Base-by-base conservation (phyloP, 331 rosid species). In the Stylosanthes scabra region DNA sequence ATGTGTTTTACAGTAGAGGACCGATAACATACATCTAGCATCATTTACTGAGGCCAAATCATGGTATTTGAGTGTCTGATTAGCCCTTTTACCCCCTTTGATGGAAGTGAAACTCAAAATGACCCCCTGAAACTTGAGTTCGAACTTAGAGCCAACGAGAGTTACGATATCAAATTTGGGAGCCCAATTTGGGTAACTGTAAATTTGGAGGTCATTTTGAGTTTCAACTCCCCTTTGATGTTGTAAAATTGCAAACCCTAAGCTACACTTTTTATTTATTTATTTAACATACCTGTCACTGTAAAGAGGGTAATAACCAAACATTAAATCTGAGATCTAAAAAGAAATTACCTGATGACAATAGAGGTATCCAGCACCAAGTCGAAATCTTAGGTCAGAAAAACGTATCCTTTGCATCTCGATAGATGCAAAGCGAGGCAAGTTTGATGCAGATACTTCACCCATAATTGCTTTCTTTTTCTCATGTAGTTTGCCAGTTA, bases 311-410 rank as follows among this genome's bases (percentile, higher is more conserved):
- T 31, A 42, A 56, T 59, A 65, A 49, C 51, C 59, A 40, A 78
- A 57, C 58, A 27, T 60, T 42, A 67, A 67, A 11, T 42, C 45
- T 6, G 12, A 29, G 34, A 65, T n/a, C 60, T 5, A 9, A 54
- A 65, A 68, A 29, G 37, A 27, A 59, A 52, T 50, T 74, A 93
- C 98, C 96, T 89, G 98, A 84, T 93, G 98, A 78, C 95, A 93
- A 52, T 89, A 93, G 42, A 91, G 95, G 78, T 91, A 94, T 59
- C 95, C 97, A 45, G 88, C 87, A 39, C 98, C 98, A 63, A 89
- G 90, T 63, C 86, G 90, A 78, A 91, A 89, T 63, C 81, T 81
- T 29, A 91, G 40, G 80, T 94, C 92, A 77, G 81, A 81, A 63
- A 94, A 87, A 59, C 83, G 87, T n/a, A 65, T 83, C 80, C 58